Evolutionary conservation across 192 early-diverging fungal genomes (phyloP).

Genomic region (Rhizophagus clarus): DNA sequence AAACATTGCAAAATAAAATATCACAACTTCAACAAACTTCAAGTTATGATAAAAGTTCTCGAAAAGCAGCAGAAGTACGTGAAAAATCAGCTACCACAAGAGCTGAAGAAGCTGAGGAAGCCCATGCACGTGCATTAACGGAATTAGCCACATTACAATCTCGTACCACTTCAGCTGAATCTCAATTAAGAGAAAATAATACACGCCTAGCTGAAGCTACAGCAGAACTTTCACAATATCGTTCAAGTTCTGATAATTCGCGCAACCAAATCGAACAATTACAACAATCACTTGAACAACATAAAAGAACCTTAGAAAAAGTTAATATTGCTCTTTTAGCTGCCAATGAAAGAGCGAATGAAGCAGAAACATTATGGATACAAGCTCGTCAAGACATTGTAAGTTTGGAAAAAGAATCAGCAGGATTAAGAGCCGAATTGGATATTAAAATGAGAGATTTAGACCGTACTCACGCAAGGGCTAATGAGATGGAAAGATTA

Average conservation of each 20-base stretch:
- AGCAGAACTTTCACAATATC: constrained; percentile 42
- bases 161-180: constrained; percentile 46
- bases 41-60: constrained; percentile 46
- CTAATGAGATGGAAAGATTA: constrained; percentile 43
- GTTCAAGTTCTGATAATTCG: constrained; percentile 35
- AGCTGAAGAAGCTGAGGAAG: constrained; percentile 55
- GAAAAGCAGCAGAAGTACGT: constrained; percentile 51
- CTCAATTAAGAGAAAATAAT: constrained; percentile 40
- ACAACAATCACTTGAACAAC: constrained; percentile 48
- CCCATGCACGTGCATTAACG: constrained; percentile 48
- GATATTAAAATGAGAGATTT: constrained; percentile 43
- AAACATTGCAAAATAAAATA: constrained; percentile 39
- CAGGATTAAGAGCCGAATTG: constrained; percentile 37
- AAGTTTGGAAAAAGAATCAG: constrained; percentile 38
- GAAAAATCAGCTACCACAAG: constrained; percentile 44
- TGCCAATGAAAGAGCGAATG: constrained; percentile 44
- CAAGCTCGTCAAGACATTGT: constrained; percentile 46
- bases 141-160: constrained; percentile 48
- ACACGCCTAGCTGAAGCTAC: constrained; percentile 38
- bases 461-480: constrained; percentile 40
- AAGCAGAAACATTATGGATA: constrained; percentile 44
- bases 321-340: constrained; percentile 40
- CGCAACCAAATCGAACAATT: constrained; percentile 33
- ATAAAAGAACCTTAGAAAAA: constrained; percentile 48
- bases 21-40: constrained; percentile 49